Evolutionary conservation across 2,329 filamentous ascomycete species (phyloP).

Genomic region (Pyricularia pennisetigena): DNA sequence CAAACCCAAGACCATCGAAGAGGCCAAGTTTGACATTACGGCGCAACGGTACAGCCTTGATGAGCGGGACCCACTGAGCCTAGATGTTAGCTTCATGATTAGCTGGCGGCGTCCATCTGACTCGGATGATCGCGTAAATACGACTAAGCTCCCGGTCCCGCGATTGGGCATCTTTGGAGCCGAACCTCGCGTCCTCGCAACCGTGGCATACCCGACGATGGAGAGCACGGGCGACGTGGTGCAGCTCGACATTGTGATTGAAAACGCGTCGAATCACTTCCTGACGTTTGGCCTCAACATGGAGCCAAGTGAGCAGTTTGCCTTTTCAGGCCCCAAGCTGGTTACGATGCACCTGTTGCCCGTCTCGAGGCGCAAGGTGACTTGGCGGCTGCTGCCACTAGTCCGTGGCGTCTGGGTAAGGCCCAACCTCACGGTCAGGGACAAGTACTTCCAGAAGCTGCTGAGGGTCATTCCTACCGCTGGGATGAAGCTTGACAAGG

Average conservation of each 20-base stretch:
- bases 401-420: conserved; percentile 56
- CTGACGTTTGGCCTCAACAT: conserved; percentile 86
- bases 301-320: conserved; percentile 88
- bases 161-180: conserved; percentile 70
- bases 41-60: conserved; percentile 72
- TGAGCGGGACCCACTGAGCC: conserved; percentile 63
- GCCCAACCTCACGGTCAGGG: conserved; percentile 67
- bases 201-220: conserved; percentile 33
- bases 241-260: conserved; percentile 50
- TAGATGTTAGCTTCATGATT: conserved; percentile 68
- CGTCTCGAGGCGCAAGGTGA: conserved; percentile 62
- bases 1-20: conserved; percentile 57
- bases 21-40: conserved; percentile 63
- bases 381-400: conserved; percentile 65
- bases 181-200: conserved; percentile 75
- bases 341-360: conserved; percentile 74
- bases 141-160: conserved; percentile 64
- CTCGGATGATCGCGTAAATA: conserved; percentile 32
- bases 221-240: background rate
- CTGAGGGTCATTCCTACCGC: conserved; percentile 72
- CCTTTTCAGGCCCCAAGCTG: conserved; percentile 82
- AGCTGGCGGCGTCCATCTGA: conserved; percentile 57
- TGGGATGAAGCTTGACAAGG: conserved; percentile 61
- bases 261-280: conserved; percentile 92
- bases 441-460: conserved; percentile 90